Base-by-base conservation (phyloP, 768 basidiomycete genomes). In the Termitomyces sp. region DNA sequence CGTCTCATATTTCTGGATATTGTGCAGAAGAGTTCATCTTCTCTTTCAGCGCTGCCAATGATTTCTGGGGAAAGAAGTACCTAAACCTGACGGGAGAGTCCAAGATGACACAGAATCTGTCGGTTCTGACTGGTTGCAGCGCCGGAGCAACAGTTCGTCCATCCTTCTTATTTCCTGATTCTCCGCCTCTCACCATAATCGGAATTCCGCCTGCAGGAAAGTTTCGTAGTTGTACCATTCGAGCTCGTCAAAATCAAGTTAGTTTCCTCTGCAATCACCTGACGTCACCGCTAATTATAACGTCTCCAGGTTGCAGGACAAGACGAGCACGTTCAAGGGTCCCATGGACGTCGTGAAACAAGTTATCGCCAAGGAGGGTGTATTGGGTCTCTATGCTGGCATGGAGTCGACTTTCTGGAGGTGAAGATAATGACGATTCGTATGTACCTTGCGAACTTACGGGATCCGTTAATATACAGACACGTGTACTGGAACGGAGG, bases 351-450 rank as follows among this genome's bases (percentile, higher is more conserved):
- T 96, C 16, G 81, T 99, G 18, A 86, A 81, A 62, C 85, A 92
- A 64, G 78, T 94, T 29, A 70, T 97, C 49, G 79, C 70, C 64
- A 88, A 86, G 58, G 86, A 92, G 34, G 96, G 96, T 29, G 51
- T 90, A 4, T 73, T 98, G 0, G 95, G 93, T 20, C 73, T 98
- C 26, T 98, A 98, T 68, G 85, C 85, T 24, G 95, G 97, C 36
- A 95, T 98, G 90, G 97, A 98, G 69, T 84, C 93, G 13, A 98
- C 96, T 2, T 96, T 98, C 75, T 98, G 96, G 96, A 83, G 95
- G 92, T 91, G 55, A 36, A 74, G 41, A 22, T 48, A n/a, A 12
- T 3, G 18, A n/a, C 36, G 37, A 20, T 18, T 42, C n/a, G 15
- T n/a, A 10, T 31, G 7, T 12, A 15, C 22, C 20, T 16, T 29